A percentile compares a stretch with the other conserved stretches of the same genome.
Conservation (phyloP, 116 monocot genomes). For the Cymodocea nodosa region DNA sequence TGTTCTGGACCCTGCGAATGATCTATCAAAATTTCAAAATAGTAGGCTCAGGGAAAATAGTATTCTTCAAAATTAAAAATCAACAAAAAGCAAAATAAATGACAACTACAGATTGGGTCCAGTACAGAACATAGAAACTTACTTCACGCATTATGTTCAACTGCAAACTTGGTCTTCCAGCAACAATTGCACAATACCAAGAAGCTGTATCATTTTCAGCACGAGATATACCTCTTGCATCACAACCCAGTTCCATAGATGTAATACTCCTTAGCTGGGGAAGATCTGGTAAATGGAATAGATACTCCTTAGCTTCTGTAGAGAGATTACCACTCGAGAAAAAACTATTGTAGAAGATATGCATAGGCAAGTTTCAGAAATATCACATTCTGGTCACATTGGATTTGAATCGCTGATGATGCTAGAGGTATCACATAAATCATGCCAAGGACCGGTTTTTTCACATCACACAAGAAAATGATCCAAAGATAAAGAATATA, state of each 20-base stretch:
- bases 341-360: not conserved
- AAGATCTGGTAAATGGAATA: constrained; percentile 41
- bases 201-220: constrained; percentile 48
- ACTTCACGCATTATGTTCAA: constrained; percentile 83
- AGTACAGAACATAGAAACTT: constrained; percentile 6
- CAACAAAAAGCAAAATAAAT: too few relatives aligned
- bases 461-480: too few relatives aligned
- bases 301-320: not conserved
- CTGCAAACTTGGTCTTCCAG: constrained; percentile 67
- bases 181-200: constrained; percentile 96
- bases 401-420: too few relatives aligned
- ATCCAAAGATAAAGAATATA: too few relatives aligned
- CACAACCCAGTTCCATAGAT: constrained; percentile 90
- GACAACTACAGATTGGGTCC: too few relatives aligned
- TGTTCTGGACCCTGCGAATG: constrained; percentile 36
- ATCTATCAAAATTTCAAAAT: constrained; percentile 23
- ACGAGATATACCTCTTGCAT: constrained; percentile 85
- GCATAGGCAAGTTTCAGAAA: not conserved
- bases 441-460: too few relatives aligned
- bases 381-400: too few relatives aligned
- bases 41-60: not conserved
- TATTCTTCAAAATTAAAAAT: too few relatives aligned
- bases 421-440: too few relatives aligned
- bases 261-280: constrained; percentile 83
- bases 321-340: not conserved